phyloP scores from a whole-genome alignment of 2,329 filamentous ascomycete species.

The Phyllachora maydis region DNA sequence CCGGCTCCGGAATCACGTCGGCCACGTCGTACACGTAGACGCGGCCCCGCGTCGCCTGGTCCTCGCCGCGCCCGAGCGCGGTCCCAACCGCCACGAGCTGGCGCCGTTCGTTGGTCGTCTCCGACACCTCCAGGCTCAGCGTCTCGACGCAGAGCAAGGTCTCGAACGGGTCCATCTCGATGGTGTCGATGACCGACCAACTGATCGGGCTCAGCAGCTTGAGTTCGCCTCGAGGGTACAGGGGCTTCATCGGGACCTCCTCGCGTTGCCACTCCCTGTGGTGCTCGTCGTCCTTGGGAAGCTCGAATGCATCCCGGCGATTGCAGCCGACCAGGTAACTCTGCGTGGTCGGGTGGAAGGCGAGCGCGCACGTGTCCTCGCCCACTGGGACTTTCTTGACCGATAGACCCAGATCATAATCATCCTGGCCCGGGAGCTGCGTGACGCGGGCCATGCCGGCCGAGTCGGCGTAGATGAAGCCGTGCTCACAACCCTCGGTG shows the following conservation, averaged over 20 bases:
- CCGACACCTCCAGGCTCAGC: slow-evolving; percentile 73
- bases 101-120: slow-evolving; percentile 71
- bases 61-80: slow-evolving; percentile 71
- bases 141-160: slow-evolving; percentile 64
- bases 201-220: slow-evolving; percentile 61
- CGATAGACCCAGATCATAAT: slow-evolving; percentile 59
- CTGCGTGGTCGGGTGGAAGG: slow-evolving; percentile 55
- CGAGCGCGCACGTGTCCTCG: slow-evolving; percentile 49
- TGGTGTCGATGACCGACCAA: slow-evolving; percentile 59
- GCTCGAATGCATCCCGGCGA: slow-evolving; percentile 47
- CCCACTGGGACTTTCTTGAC: slow-evolving; percentile 50
- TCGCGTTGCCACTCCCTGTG: slow-evolving; percentile 66
- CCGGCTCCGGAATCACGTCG: slow-evolving; percentile 75
- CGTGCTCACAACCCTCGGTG: slow-evolving; percentile 54
- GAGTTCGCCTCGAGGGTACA: slow-evolving; percentile 48
- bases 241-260: slow-evolving; percentile 41
- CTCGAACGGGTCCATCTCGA: slow-evolving; percentile 55
- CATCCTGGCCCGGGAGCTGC: slow-evolving; percentile 44
- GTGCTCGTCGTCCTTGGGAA: slow-evolving; percentile 71
- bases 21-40: slow-evolving; percentile 88
- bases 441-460: slow-evolving; percentile 55
- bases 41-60: slow-evolving; percentile 65
- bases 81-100: slow-evolving; percentile 74
- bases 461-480: slow-evolving; percentile 65
- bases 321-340: slow-evolving; percentile 63